Conservation (phyloP, 78 protist species). For the Chrysochromulina parva region DNA sequence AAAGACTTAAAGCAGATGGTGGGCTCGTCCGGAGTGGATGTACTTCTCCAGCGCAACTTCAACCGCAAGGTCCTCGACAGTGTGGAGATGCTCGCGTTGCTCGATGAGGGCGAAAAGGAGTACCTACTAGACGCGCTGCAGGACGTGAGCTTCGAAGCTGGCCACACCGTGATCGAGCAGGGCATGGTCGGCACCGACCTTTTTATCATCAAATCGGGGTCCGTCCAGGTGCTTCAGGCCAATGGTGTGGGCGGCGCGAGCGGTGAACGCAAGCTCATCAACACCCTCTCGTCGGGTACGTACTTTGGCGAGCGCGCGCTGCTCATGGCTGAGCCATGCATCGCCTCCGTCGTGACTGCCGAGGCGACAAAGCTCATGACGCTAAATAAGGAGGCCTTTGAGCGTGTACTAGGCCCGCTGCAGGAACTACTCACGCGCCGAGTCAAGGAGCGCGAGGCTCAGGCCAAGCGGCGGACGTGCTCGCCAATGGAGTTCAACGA, state of each 20-base stretch:
- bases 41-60: no score
- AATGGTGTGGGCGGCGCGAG: no score
- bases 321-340: background rate
- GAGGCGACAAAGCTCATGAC: background rate
- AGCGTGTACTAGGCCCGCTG: background rate
- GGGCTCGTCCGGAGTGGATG: no score
- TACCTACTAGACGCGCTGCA: no score
- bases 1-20: no score
- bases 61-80: no score
- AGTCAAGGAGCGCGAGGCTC: background rate
- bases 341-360: background rate
- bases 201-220: background rate
- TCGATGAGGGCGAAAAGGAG: no score
- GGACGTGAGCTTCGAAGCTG: no score
- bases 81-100: no score
- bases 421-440: background rate
- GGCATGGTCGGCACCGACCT: background rate
- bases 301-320: constrained; percentile 3
- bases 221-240: background rate
- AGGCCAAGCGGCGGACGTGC: background rate
- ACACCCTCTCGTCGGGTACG: background rate
- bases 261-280: background rate
- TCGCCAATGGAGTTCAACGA: no score
- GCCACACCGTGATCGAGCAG: background rate
- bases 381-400: background rate